Evolutionary conservation across 2,329 filamentous ascomycete species (phyloP), one percentile per base, ranked within the genome.

Genomic region (Podosphaera aphanis): DNA sequence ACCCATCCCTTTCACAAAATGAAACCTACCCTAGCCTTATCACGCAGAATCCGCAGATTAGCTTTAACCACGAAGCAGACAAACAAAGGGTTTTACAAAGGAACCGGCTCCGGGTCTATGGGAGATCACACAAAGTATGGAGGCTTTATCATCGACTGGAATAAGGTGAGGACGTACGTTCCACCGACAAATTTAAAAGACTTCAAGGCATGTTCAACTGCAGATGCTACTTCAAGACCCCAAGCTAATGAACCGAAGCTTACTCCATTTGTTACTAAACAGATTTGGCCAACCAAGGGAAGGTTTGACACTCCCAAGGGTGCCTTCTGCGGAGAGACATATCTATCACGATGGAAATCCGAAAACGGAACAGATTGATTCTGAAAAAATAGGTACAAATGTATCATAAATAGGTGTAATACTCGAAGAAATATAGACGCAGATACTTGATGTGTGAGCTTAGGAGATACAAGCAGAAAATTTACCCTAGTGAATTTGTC

Each of bases 21-120:
- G 76, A 71, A 74, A 61, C 73, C 81, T 47, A 82, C 81, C 15
- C 68, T 73, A 57, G 61, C 66, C 51, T 76, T 93, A 56, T 70
- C 71, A 55, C 68, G 75, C 60, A 71, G 73, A 48, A 72, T 84
- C 57, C 73, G 77, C 63, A 84, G 88, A 59, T 68, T 86, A 48
- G 70, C 72, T 45, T 73, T 98, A 58, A 94, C 83, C 11, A 93
- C 88, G 54, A 98, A 98, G 66, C 79, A 90, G 63, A 79, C 88
- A 60, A 82, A 80, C 61, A 83, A 84, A 60, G 88, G 86, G 54
- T 98, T 79, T 74, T 98, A 98, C 75, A 95, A 95, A 70, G 90
- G 90, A 60, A 94, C 81, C 56, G 72, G 86, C 41, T 79, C 84
- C 0, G 90, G 90, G 1, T 76, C 81, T 37, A 85, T 92, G 76